Conservation (phyloP, 192 early-diverging fungal genomes). For the Lunasporangiospora selenospora region DNA sequence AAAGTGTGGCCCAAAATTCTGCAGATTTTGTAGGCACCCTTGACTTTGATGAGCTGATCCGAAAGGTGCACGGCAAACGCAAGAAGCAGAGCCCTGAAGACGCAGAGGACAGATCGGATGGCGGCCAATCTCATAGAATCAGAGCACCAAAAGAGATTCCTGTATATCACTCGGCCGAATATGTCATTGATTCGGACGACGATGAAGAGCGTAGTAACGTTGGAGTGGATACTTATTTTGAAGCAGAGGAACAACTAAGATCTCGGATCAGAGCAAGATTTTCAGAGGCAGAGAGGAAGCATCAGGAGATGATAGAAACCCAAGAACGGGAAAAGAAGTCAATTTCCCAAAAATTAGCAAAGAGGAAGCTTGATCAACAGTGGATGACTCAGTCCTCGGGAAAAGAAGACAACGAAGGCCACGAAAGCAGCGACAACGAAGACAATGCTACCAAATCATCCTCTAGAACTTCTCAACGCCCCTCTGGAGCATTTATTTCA, state of each 20-base stretch:
- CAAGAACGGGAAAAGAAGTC: conserved; percentile 14
- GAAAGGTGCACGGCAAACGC: conserved; percentile 17
- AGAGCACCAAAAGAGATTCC: conserved; percentile 8
- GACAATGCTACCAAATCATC: too few relatives aligned
- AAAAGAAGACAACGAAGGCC: too few relatives aligned
- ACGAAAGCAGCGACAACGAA: too few relatives aligned
- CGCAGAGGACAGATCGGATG: conserved; percentile 9
- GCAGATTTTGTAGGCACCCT: conserved; percentile 3
- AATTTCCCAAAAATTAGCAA: not conserved
- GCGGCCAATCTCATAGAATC: conserved; percentile 6
- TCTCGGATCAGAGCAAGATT: not conserved
- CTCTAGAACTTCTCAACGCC: too few relatives aligned
- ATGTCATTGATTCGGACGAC: conserved; percentile 60
- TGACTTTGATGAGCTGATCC: conserved; percentile 21
- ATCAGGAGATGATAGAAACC: conserved; percentile 3
- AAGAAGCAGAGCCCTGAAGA: not conserved
- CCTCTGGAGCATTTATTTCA: too few relatives aligned
- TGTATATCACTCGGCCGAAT: conserved; percentile 46
- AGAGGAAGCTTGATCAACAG: not conserved
- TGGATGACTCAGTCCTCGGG: too few relatives aligned
- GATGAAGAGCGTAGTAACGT: conserved; percentile 10
- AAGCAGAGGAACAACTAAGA: conserved; percentile 27
- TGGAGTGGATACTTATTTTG: conserved; percentile 50
- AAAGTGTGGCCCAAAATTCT: conserved; percentile 21
- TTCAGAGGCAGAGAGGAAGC: conserved; percentile 16